Conservation (phyloP, 345 rosid species). For the Lepidium didymum region DNA sequence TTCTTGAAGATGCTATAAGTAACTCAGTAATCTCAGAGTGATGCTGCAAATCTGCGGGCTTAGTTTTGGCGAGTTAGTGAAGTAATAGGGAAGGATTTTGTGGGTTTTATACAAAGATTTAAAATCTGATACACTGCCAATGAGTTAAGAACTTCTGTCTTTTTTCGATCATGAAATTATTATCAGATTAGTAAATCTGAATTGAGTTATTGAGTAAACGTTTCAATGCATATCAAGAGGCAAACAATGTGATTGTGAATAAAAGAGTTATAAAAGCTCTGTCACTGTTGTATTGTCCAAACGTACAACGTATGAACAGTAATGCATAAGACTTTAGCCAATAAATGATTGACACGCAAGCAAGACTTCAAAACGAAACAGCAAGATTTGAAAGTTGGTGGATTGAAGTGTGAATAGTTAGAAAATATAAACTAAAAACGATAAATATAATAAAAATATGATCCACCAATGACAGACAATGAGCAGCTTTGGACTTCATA, state of each 20-base stretch:
- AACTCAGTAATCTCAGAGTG: not conserved
- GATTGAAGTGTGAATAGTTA: not conserved
- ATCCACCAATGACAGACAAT: conserved; percentile 12
- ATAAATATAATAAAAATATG: not conserved
- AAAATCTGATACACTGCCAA: not conserved
- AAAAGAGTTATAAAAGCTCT: not conserved
- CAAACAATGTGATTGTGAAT: not conserved
- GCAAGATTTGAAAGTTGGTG: not conserved
- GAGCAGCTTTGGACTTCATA: not conserved
- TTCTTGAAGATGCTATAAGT: conserved; percentile 39
- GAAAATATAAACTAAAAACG: not conserved
- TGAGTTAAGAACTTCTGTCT: not conserved
- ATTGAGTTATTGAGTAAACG: not conserved
- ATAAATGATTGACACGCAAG: not conserved
- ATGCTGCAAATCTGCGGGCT: not conserved
- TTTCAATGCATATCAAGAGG: not conserved
- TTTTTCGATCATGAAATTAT: not conserved
- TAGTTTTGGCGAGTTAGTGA: conserved; percentile 1
- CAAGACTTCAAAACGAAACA: not conserved
- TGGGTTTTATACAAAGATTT: not conserved
- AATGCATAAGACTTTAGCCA: not conserved
- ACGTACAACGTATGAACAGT: not conserved
- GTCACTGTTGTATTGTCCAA: not conserved
- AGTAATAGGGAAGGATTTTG: not conserved
- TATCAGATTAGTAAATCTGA: not conserved